Conservation (phyloP, 495 filamentous ascomycete species). For the Aspergillus affinis region DNA sequence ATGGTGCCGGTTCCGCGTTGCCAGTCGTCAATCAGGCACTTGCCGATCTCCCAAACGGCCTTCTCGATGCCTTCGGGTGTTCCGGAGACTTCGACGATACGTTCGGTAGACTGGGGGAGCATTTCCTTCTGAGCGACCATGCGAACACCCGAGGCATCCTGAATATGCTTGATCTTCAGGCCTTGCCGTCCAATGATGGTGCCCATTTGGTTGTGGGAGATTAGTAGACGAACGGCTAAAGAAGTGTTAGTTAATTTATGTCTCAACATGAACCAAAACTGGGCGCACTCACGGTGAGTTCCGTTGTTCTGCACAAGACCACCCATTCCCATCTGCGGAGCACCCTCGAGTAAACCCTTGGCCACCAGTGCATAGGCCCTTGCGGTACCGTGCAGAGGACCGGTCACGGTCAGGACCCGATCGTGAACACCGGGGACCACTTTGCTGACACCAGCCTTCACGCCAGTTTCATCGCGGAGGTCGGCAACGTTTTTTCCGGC, state of each 20-base stretch:
- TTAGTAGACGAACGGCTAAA: slow-evolving; percentile 90
- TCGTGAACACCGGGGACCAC: slow-evolving; percentile 97
- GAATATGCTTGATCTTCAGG: slow-evolving; percentile 98
- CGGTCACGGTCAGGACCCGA: slow-evolving; percentile 92
- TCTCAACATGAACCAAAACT: not conserved
- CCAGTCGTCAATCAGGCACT: slow-evolving; percentile 96
- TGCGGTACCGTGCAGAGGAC: slow-evolving; percentile 78
- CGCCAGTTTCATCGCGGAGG: slow-evolving; percentile 93
- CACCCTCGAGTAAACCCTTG: slow-evolving; percentile 85
- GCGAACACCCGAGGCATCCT: slow-evolving; percentile 92
- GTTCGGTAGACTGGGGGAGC: slow-evolving; percentile 98
- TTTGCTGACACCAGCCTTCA: slow-evolving; percentile 97
- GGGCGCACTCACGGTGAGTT: slow-evolving; percentile 78
- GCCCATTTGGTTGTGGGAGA: slow-evolving; percentile 99
- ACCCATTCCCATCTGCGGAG: slow-evolving; percentile 92
- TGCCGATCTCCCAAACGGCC: slow-evolving; percentile 97
- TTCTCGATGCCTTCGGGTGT: slow-evolving; percentile 91
- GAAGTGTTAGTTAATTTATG: slow-evolving; percentile 29
- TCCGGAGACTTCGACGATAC: slow-evolving; percentile 94
- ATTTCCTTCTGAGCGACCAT: slow-evolving; percentile 99
- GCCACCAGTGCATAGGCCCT: slow-evolving; percentile 93
- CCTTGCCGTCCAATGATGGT: slow-evolving; percentile 97
- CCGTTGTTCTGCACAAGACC: slow-evolving; percentile 79
- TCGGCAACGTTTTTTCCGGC: slow-evolving; percentile 98
- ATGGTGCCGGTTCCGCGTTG: slow-evolving; percentile 95